Conservation (phyloP, 257 asterid species). For the Forsythia viridissima region DNA sequence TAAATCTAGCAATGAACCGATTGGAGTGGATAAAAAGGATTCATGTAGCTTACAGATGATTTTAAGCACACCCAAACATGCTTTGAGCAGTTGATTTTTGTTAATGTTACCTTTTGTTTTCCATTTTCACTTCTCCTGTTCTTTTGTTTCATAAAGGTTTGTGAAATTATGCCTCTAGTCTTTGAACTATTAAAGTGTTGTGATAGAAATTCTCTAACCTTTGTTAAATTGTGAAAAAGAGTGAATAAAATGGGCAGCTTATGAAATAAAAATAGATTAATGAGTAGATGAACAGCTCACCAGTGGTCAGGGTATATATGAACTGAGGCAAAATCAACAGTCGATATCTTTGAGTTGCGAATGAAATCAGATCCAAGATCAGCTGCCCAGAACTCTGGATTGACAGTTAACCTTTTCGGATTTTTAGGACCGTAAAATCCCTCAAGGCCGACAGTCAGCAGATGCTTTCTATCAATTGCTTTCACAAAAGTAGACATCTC, state of each 20-base stretch:
- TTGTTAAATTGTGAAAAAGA: not conserved
- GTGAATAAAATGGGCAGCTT: not conserved
- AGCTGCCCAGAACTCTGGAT: slow-evolving; percentile 95
- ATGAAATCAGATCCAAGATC: slow-evolving; percentile 93
- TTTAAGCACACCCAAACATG: no score
- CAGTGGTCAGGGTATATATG: slow-evolving; percentile 98
- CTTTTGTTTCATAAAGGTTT: no score
- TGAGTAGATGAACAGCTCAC: slow-evolving; percentile 41
- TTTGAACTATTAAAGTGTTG: not conserved
- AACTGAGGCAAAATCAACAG: slow-evolving; percentile 91
- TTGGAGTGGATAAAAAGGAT: no score
- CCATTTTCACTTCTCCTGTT: not conserved
- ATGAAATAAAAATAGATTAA: slow-evolving; percentile 9
- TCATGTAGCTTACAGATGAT: no score
- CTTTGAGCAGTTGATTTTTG: no score
- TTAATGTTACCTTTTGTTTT: not conserved
- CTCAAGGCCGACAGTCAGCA: slow-evolving; percentile 93
- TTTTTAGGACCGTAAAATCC: slow-evolving; percentile 95
- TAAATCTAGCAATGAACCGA: no score
- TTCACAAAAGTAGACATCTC: slow-evolving; percentile 89
- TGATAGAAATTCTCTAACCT: not conserved
- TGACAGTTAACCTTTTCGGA: slow-evolving; percentile 67
- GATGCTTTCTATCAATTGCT: slow-evolving; percentile 82
- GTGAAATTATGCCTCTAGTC: no score
- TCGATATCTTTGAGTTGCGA: slow-evolving; percentile 78